phyloP scores from a whole-genome alignment of 2,329 filamentous ascomycete genomes.

The Beauveria rudraprayagi region DNA sequence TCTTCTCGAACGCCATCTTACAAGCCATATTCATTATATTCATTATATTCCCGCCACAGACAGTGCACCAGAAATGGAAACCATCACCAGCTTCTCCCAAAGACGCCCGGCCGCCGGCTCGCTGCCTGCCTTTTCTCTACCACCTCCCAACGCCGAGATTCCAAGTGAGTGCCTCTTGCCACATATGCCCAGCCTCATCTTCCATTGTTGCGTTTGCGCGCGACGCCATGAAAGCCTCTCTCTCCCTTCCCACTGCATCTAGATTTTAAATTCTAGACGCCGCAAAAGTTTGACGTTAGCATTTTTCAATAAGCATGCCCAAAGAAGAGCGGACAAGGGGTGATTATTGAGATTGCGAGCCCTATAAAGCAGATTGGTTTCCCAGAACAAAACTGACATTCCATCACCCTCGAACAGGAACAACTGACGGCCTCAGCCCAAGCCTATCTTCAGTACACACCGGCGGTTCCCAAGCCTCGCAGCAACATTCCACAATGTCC shows the following conservation, averaged over 20 bases:
- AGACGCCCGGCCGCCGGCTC: slow-evolving; percentile 26
- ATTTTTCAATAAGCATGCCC: no score
- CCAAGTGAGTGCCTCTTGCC: slow-evolving; percentile 23
- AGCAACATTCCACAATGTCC: slow-evolving; percentile 38
- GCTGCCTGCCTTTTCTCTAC: slow-evolving; percentile 28
- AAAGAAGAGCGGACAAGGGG: no score
- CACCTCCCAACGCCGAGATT: slow-evolving; percentile 27
- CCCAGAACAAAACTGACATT: slow-evolving; percentile 16
- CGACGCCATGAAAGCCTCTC: background rate
- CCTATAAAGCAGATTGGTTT: no score
- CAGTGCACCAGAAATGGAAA: slow-evolving; percentile 20
- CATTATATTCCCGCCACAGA: background rate
- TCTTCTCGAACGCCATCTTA: background rate
- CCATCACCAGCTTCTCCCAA: slow-evolving; percentile 24
- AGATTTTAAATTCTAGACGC: no score
- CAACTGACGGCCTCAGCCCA: slow-evolving; percentile 54
- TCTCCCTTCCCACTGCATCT: background rate
- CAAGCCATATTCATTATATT: no score
- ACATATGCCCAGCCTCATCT: no score
- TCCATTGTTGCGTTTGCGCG: no score
- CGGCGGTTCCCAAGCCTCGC: slow-evolving; percentile 50
- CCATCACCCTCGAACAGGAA: slow-evolving; percentile 30
- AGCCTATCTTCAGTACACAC: slow-evolving; percentile 54
- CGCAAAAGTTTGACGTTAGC: no score
- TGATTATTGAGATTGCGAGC: no score